Base-by-base conservation (phyloP, 306 rosid species). In the Cicer yamashitae region DNA sequence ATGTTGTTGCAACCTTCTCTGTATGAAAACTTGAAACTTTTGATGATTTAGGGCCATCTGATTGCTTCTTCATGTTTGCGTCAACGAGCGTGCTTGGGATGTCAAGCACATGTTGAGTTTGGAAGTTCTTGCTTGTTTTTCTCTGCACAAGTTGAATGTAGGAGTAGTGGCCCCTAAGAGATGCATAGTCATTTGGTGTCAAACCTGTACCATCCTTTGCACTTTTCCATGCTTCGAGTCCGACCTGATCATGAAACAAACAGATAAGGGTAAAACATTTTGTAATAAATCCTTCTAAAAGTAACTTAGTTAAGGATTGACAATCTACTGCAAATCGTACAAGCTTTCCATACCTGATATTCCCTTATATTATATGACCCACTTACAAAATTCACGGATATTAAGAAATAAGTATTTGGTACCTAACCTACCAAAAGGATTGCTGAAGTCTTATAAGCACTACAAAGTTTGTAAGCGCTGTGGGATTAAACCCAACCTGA, bases 181-280 rank as follows among this genome's bases (percentile, higher is more conserved):
- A 79, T 12, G 97, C 98, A 37, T 90, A 90, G 78, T 94, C 94
- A 20, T 85, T 75, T 0, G 98, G 96, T 1, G 96, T 90, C 70
- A 87, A 87, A 50, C 98, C 97, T 4, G 87, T 86, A 47, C 65
- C 58, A 71, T 94, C 98, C 57, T 77, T 81, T 8, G 90, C 87
- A 70, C 64, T 87, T 78, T 82, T 86, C 98, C 98, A 94, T 38
- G 94, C 97, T 80, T 87, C 85, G 45, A 84, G 76, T 85, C 97
- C 98, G 72, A 91, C 96, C 98, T 94, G 86, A 71, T 71, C 56
- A 75, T 30, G 40, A 34, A 59, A 65, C 59, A 74, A 59, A 65
- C 54, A 74, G 13, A 56, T 8, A 8, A 47, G 38, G 51, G 14
- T 40, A n/a, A 46, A 74, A 38, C 63, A 48, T 11, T 9, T 46